Percentiles rank a stretch among this genome's conserved stretches.
phyloP scores from a whole-genome alignment of 202 grass and related monocot genomes.

The Setaria viridis region DNA sequence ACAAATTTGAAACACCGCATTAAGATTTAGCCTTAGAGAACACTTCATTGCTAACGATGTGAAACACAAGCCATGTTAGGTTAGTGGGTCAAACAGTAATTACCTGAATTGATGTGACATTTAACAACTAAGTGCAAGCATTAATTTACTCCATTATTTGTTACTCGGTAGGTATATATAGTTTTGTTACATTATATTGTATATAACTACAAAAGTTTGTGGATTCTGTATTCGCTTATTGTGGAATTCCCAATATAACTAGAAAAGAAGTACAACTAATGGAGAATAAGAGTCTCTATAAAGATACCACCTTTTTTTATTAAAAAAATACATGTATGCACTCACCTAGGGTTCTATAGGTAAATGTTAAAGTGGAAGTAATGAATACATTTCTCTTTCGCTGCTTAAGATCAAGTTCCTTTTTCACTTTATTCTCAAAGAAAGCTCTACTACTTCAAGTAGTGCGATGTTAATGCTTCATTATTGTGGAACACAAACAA shows the following conservation, averaged over 20 bases:
- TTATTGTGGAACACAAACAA: not conserved
- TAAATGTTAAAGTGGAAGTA: not conserved
- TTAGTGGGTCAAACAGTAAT: not conserved
- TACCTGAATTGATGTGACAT: not conserved
- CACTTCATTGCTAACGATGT: too few species aligned
- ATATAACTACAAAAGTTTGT: not conserved
- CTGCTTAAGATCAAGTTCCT: not conserved
- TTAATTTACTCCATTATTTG: not conserved
- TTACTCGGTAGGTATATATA: not conserved
- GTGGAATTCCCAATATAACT: not conserved
- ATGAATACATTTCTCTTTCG: not conserved
- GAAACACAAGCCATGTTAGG: not conserved
- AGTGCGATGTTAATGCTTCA: not conserved
- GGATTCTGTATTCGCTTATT: not conserved
- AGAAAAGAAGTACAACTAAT: slow-evolving; percentile 19
- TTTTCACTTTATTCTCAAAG: slow-evolving; percentile 6
- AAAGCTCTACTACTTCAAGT: not conserved
- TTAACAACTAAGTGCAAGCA: not conserved
- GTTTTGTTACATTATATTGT: not conserved
- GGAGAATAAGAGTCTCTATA: slow-evolving; percentile 22
- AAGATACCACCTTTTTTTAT: not conserved
- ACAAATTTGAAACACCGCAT: too few species aligned
- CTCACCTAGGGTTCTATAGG: not conserved
- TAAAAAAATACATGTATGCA: not conserved
- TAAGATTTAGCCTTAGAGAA: too few species aligned